Evolutionary conservation across 148 eudicot genomes (phyloP), one percentile per base, ranked within the genome.

Genomic region (Cornus suecica): DNA sequence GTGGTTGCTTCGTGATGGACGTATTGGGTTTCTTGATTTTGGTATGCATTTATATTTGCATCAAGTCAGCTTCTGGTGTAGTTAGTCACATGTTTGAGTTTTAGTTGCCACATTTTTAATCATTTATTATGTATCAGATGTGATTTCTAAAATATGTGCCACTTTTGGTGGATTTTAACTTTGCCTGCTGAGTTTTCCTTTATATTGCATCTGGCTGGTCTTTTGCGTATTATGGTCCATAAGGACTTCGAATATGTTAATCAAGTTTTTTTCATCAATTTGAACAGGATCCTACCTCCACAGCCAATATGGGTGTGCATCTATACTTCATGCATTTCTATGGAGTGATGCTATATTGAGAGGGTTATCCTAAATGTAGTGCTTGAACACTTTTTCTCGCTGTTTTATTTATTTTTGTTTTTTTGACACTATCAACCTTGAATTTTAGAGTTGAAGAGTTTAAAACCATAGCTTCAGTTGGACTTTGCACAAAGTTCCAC

Each of bases 11-110:
- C 97, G 94, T 76, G 99, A 94, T 81, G 94, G 99, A 14, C 97
- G 99, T 24, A 94, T 94, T 77, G 99, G 99, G 37, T 94, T 88
- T 83, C 96, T 94, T 73, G 99, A 94, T 82, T 94, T 94, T 77
- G 99, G 99, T 93, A 87, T 77, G 84, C 42, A 67, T 54, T 73
- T 58, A n/a, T 74, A 34, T 16, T 69, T 11, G 54, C 54, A 48
- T 54, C 26, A 20, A 18, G 41, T 48, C 63, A 29, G 20, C 64
- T 60, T 69, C 6, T 63, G 51, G 28, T 20, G 42, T 14, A 31
- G 26, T 70, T 69, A 22, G 68, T 42, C 45, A 2, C 24, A 1
- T 41, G 67, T 29, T 64, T 60, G 51, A 34, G 26, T 41, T 63
- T 13, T 20, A 27, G 26, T 42, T 77, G 32, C 60, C n/a, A 70